Evolutionary conservation across 179 eudicot species (phyloP), one percentile per base, ranked within the genome.

Genomic region (Beta corolliflora): DNA sequence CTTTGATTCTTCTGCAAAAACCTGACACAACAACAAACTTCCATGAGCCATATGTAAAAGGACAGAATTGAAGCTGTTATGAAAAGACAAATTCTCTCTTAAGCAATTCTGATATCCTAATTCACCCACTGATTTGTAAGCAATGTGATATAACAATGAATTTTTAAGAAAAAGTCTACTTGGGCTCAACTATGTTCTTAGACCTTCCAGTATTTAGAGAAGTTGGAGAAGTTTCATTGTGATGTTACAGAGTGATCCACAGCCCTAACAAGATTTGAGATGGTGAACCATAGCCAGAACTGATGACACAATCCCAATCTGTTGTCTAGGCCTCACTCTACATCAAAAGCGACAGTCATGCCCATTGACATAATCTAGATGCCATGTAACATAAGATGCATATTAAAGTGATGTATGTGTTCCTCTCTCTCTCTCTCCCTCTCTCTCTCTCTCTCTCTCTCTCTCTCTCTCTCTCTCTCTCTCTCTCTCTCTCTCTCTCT

Each of bases 1-100:
- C 80, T 80, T 77, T 96, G 97, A 79, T 96, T 91, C 87, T 88
- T 94, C 85, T 96, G 97, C 87, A 94, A 73, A 88, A 89, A 95
- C 91, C 99, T 95, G 82, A 21, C 67, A 70, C 15, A 36, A 66
- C 6, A 45, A 52, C 46, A 7, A 71, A 18, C 71, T 50, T 48
- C 31, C 23, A 46, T 77, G 36, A 10, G 45, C 70, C 52, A 8
- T 23, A 72, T 50, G 9, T 48, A n/a, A n/a, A 72, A 7, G 16
- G 14, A 9, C 5, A 23, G 0, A 72, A 50, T 25, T 36, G 0
- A 69, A 69, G 71, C 71, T 67, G 19, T 19, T 15, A 14, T 15
- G 19, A 58, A 14, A 12, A 14, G 63, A 16, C 19, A 15, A 15
- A 5, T 58, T 19, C 73, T 18, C 9, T 44, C n/a, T 44, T n/a